Evolutionary conservation across 2,329 filamentous ascomycete species (phyloP), one percentile per base, ranked within the genome.

Genomic region (Cladosporium sp.): DNA sequence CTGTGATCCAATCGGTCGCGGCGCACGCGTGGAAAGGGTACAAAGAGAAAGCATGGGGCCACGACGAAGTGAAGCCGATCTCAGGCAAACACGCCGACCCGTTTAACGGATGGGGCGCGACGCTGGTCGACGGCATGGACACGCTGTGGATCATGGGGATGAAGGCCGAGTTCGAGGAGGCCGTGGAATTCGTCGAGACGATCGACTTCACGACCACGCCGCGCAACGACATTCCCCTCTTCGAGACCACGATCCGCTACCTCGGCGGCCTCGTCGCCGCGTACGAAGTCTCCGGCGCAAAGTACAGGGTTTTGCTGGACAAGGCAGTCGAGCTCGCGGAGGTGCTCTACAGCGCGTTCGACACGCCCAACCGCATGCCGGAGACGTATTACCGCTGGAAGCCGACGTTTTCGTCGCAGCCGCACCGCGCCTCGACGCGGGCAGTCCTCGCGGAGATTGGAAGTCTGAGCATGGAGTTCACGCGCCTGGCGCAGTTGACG

Each of bases 351-450:
- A 83, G 85, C 49, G 80, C 86, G 3, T 95, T 95, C 63, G 89
- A 95, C 69, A 96, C 92, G 0, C 91, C 91, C 1, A 96, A 97
- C 68, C 83, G 89, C 61, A 95, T 97, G 88, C 91, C 92, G 2
- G 72, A 89, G 5, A 78, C 89, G 4, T 90, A 85, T 69, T 95
- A 92, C 70, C 74, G 78, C 57, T 95, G 87, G 88, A 80, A 81
- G 61, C 87, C 85, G 59, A 71, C 78, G 13, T 82, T 76, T 61
- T 78, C 80, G 9, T 81, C 79, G 3, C 78, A 84, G 58, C 80
- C 83, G 6, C 85, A 83, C 60, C 77, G 79, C 19, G 87, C 87
- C 1, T 72, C 75, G 54, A 70, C 66, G 4, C 69, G 72, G 45
- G 79, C 80, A 50, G 68, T 85, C 61, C 71, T 86, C 61, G 82